Evolutionary conservation across 2,329 filamentous ascomycete species (phyloP).

Genomic region (Raffaelea ambrosiae): DNA sequence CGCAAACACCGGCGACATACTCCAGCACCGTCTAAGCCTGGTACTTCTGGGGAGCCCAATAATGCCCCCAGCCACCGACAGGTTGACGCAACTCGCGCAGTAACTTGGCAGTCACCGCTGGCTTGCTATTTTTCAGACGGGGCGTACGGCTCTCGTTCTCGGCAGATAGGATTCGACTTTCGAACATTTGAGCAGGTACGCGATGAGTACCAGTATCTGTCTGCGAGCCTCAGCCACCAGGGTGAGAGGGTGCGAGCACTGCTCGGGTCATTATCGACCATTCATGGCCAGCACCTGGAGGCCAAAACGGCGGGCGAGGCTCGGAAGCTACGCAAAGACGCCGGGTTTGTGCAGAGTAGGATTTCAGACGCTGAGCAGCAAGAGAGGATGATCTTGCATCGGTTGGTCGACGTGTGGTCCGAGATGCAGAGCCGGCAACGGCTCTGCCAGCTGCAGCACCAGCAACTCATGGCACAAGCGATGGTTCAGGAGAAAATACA

Average conservation of each 20-base stretch:
- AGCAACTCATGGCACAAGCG: constrained; percentile 9
- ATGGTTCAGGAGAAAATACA: no score
- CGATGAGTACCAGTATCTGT: constrained; percentile 38
- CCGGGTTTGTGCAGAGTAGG: constrained; percentile 30
- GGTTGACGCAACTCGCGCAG: no score
- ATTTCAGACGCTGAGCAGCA: constrained; percentile 37
- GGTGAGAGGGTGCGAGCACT: constrained; percentile 27
- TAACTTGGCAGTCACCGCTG: no score
- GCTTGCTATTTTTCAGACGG: no score
- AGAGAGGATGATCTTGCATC: constrained; percentile 33
- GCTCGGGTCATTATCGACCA: constrained; percentile 25
- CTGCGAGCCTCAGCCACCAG: constrained; percentile 30
- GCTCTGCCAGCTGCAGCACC: constrained; percentile 22
- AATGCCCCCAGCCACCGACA: no score
- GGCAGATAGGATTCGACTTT: no score
- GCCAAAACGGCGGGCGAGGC: constrained; percentile 10
- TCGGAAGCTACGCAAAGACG: constrained; percentile 29
- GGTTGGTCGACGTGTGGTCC: constrained; percentile 40
- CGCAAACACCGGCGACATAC: no score
- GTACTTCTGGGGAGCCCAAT: no score
- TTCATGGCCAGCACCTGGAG: constrained; percentile 22
- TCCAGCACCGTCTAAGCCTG: no score
- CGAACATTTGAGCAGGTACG: constrained; percentile 27
- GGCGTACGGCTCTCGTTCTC: no score
- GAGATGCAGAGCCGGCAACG: constrained; percentile 38